A percentile compares a stretch with the other conserved stretches of the same genome.
Conservation (phyloP, 306 rosid genomes). For the Sesbania bispinosa region DNA sequence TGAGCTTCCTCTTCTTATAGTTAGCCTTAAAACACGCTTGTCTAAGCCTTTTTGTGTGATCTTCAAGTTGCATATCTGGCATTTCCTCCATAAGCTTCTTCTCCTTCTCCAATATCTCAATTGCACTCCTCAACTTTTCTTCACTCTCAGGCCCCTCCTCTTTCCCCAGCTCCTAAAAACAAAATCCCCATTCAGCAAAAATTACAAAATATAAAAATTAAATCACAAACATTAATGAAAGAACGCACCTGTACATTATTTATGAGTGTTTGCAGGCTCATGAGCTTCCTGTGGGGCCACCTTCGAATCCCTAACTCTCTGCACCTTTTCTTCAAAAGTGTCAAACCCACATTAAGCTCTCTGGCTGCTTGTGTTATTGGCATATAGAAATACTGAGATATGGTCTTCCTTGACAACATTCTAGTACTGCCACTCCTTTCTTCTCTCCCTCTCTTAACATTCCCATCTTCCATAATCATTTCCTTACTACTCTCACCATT, state of each 20-base stretch:
- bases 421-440: constrained; percentile 8
- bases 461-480: neutral
- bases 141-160: constrained; percentile 43
- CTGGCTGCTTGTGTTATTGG: constrained; percentile 80
- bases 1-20: constrained; percentile 75
- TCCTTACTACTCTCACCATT: constrained; percentile 18
- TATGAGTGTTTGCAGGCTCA: constrained; percentile 78
- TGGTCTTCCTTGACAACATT: constrained; percentile 38
- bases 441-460: constrained; percentile 4
- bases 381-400: constrained; percentile 71
- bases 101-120: constrained; percentile 61
- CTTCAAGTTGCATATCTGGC: constrained; percentile 66
- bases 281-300: constrained; percentile 90
- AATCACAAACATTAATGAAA: neutral
- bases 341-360: constrained; percentile 73
- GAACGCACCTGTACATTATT: constrained; percentile 57
- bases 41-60: constrained; percentile 65
- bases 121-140: constrained; percentile 45
- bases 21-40: constrained; percentile 92
- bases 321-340: constrained; percentile 78
- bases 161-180: constrained; percentile 47
- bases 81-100: constrained; percentile 69
- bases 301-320: constrained; percentile 78
- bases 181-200: neutral
- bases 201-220: neutral